phyloP scores from a whole-genome alignment of 495 filamentous ascomycete genomes.

The Daldinia childiae region DNA sequence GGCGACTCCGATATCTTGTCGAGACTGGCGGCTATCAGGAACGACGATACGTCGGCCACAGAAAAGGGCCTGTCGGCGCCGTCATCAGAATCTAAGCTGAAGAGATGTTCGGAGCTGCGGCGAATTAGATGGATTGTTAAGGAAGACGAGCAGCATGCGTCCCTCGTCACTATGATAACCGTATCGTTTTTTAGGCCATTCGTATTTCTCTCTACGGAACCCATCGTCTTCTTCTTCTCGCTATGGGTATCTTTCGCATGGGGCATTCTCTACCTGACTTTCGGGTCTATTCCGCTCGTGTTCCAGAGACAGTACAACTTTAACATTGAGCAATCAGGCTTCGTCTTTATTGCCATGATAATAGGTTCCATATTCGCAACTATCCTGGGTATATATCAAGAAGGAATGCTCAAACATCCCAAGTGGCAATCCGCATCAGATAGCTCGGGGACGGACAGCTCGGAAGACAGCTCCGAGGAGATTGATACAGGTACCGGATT shows the following conservation, averaged over 20 bases:
- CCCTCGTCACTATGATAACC: constrained; percentile 73
- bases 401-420: constrained; percentile 54
- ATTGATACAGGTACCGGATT: constrained; percentile 20
- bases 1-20: constrained; percentile 3
- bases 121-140: constrained; percentile 87
- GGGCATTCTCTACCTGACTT: constrained; percentile 88
- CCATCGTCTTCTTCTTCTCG: constrained; percentile 94
- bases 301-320: constrained; percentile 77
- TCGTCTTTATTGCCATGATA: constrained; percentile 78
- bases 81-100: constrained; percentile 42
- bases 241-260: constrained; percentile 91
- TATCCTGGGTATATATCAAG: constrained; percentile 78
- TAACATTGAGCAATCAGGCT: constrained; percentile 70
- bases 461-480: constrained; percentile 11
- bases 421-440: constrained; percentile 50
- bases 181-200: constrained; percentile 85
- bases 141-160: constrained; percentile 81
- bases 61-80: constrained; percentile 39
- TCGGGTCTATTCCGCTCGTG: constrained; percentile 79
- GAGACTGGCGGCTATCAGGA: neutral
- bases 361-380: constrained; percentile 75
- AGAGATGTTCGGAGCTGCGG: constrained; percentile 46
- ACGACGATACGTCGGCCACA: constrained; percentile 9
- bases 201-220: constrained; percentile 86
- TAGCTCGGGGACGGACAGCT: constrained; percentile 50